Base-by-base conservation (phyloP, 768 basidiomycete species). In the Porphyrellus cyaneotinctus region DNA sequence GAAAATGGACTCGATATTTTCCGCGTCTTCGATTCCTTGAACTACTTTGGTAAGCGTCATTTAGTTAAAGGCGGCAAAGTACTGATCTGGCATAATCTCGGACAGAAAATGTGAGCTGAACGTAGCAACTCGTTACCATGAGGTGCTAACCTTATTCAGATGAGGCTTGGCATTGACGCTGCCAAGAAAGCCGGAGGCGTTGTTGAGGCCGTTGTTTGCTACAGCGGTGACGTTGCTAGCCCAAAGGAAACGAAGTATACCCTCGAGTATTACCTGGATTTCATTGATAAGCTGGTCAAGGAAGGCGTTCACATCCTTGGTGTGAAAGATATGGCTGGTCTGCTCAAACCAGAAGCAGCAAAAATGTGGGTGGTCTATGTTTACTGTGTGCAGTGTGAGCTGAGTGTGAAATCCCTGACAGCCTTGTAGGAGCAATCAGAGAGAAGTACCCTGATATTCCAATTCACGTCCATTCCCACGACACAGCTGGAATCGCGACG, bases 101-200 rank as follows among this genome's bases (percentile, higher is more conserved):
- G 31, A 46, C 60, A 91, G 89, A 91, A 51, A 91, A 91, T 63
- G 88, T 88, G 58, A 63, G 82, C 31, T 33, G 20, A 23, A 30
- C 7, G 20, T 53, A 32, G 14, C 41, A 31, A 37, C 18, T 48
- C 17, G 13, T 26, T 48, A 35, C 6, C 30, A n/a, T 14, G 20
- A 37, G 9, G 24, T 60, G 20, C 58, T 64, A 24, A 68, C 56
- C 46, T 36, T 47, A 51, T 55, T 45, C 58, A 98, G 89, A 91
- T 99, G 91, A 87, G 81, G 71, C 84, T 99, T 61, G 97, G 97
- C 68, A 98, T 99, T 62, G 97, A 99, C 67, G 97, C 97, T 36
- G 97, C 97, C 53, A 99, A 98, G 84, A 97, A 97, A 72, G 97
- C 97, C 30, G 97, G 97, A 52, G 97, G 97, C 78, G 97, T 99